Percentiles rank a stretch among this genome's conserved stretches.
phyloP scores from a whole-genome alignment of 1,284 basidiomycete genomes.

The Sporisorium reilianum region DNA sequence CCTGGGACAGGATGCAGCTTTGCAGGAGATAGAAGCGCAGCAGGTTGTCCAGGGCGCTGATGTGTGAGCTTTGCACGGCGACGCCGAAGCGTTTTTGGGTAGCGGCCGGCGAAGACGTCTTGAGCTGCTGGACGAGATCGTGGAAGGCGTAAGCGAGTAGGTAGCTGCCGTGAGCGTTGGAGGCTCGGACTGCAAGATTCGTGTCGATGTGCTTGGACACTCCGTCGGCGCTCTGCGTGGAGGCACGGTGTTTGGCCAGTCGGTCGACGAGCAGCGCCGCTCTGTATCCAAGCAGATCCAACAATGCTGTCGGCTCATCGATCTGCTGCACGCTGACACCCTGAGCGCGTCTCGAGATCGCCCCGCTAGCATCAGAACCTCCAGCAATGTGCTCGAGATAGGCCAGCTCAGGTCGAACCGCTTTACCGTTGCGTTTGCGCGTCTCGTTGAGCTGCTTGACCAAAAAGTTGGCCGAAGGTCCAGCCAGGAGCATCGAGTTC shows the following conservation, averaged over 20 bases:
- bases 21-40: constrained; percentile 50
- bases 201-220: constrained; percentile 47
- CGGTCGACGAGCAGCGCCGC: constrained; percentile 40
- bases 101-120: constrained; percentile 3
- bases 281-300: constrained; percentile 43
- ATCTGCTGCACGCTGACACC: constrained; percentile 16
- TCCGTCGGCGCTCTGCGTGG: constrained; percentile 8
- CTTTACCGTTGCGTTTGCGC: constrained; percentile 25
- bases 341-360: constrained; percentile 18
- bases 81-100: constrained; percentile 23
- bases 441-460: constrained; percentile 53
- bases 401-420: constrained; percentile 32
- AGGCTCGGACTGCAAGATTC: constrained; percentile 49
- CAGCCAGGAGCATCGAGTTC: constrained; percentile 58
- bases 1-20: constrained; percentile 45
- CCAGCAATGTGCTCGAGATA: constrained; percentile 34
- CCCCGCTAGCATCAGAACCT: not conserved
- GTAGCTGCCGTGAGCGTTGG: constrained; percentile 47
- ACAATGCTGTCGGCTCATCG: constrained; percentile 20
- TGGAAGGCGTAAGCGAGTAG: constrained; percentile 47
- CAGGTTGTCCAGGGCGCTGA: constrained; percentile 27
- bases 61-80: constrained; percentile 7
- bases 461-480: constrained; percentile 57
- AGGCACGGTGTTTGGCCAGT: constrained; percentile 42
- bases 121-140: constrained; percentile 24